Percentiles rank a stretch among this genome's conserved stretches.
These are phyloP conservation scores for Talaromyces amestolkiae DNA, from an alignment of 2,329 filamentous ascomycete genomes.

Conservation along the genomic window DNA sequence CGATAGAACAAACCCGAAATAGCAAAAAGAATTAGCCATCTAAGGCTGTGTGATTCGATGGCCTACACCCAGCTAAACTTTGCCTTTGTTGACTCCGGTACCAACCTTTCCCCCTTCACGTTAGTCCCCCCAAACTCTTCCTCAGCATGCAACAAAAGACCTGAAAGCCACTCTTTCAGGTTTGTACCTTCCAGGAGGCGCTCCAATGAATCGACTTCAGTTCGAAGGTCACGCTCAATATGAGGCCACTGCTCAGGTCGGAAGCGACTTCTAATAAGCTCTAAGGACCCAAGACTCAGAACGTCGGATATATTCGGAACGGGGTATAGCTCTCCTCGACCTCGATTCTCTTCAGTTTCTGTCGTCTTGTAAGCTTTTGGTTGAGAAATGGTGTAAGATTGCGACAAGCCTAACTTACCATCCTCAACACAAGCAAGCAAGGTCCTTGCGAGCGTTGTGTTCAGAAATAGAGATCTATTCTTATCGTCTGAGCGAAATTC, in stretches of 20 bases:
- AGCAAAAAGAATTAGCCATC: neutral
- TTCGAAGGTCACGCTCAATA: conserved; percentile 68
- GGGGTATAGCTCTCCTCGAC: conserved; percentile 25
- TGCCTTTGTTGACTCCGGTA: neutral
- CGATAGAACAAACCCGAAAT: neutral
- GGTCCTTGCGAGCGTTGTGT: conserved; percentile 68
- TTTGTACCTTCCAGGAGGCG: conserved; percentile 65
- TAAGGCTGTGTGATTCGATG: neutral
- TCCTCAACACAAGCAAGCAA: conserved; percentile 62
- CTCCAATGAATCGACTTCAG: conserved; percentile 67
- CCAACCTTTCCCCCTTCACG: neutral
- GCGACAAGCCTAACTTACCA: conserved; percentile 51
- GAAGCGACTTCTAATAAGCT: conserved; percentile 51
- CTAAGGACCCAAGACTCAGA: conserved; percentile 30
- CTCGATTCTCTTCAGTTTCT: conserved; percentile 23
- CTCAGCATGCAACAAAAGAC: conserved; percentile 22
- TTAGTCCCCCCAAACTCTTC: neutral
- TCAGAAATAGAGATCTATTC: conserved; percentile 59
- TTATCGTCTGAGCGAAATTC: conserved; percentile 69
- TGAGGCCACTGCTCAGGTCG: conserved; percentile 64
- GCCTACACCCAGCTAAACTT: conserved; percentile 3
- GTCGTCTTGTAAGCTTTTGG: conserved; percentile 20
- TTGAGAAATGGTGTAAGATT: conserved; percentile 22
- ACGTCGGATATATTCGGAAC: conserved; percentile 30
- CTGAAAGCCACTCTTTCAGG: conserved; percentile 66